Percentiles rank a stretch among this genome's conserved stretches.
phyloP scores from a whole-genome alignment of 2,329 filamentous ascomycete species.

The Penicillium sp. region DNA sequence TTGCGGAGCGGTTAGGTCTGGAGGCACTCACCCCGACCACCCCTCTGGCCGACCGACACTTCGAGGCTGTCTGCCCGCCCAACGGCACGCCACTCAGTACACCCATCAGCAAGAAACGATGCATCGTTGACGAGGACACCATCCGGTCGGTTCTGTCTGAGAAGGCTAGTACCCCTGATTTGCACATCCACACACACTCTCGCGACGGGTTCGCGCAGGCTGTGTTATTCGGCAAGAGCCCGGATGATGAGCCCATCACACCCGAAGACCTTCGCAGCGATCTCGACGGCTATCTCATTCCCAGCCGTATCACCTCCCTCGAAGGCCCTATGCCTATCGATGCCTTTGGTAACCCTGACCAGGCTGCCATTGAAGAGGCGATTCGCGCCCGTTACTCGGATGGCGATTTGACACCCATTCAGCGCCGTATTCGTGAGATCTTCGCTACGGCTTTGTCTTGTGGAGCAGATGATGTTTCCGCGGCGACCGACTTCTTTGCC shows the following conservation, averaged over 20 bases:
- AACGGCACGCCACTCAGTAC: constrained; percentile 46
- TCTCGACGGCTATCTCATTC: constrained; percentile 40
- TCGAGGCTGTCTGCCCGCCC: constrained; percentile 51
- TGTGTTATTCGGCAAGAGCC: constrained; percentile 13
- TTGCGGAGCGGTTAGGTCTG: constrained; percentile 51
- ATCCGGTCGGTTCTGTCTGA: constrained; percentile 4
- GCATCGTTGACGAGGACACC: constrained; percentile 31
- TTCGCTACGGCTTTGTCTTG: constrained; percentile 51
- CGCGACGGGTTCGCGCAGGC: constrained; percentile 19
- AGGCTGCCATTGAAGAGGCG: constrained; percentile 36
- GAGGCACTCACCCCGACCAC: constrained; percentile 48
- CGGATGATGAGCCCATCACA: constrained; percentile 1
- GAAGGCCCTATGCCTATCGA: constrained; percentile 37
- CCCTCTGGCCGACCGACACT: constrained; percentile 49
- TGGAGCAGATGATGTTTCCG: constrained; percentile 39
- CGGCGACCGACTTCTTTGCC: constrained; percentile 52
- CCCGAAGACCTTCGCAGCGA: constrained; percentile 16
- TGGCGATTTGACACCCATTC: constrained; percentile 25
- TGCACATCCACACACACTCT: constrained; percentile 18
- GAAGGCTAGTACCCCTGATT: constrained; percentile 6
- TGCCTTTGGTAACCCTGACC: constrained; percentile 34
- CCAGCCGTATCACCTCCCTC: constrained; percentile 38
- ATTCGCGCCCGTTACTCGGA: constrained; percentile 25
- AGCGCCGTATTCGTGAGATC: constrained; percentile 45
- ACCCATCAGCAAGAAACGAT: constrained; percentile 39